A percentile compares a stretch with the other conserved stretches of the same genome.
Evolutionary conservation across 2,329 filamentous ascomycete species (phyloP).

Genomic region (Pseudohalonectria lignicola): DNA sequence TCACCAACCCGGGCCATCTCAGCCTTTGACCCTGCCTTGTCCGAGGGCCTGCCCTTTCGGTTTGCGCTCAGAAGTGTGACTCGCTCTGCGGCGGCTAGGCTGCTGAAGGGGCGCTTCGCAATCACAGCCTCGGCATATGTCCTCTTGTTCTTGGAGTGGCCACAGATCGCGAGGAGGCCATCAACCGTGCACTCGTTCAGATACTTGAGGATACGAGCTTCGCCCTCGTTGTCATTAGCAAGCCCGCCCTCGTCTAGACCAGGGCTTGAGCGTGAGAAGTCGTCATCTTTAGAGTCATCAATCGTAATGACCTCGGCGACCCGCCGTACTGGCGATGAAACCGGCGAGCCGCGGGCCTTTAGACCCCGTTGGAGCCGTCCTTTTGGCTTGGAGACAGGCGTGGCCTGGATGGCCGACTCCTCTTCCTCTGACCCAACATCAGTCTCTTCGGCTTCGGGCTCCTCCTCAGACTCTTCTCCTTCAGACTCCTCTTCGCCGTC

Average conservation of each 20-base stretch:
- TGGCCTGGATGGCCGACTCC: not conserved
- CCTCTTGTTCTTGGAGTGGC: constrained; percentile 51
- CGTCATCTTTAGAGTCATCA: constrained; percentile 20
- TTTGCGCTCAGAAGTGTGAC: constrained; percentile 41
- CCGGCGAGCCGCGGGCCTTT: constrained; percentile 4
- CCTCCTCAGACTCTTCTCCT: too few relatives aligned
- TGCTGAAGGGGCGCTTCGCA: constrained; percentile 61
- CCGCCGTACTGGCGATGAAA: not conserved
- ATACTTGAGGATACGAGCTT: constrained; percentile 54
- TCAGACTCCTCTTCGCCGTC: too few relatives aligned
- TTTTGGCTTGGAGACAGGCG: constrained; percentile 4
- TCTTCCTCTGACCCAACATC: not conserved
- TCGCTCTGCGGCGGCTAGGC: constrained; percentile 52
- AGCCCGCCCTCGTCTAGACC: constrained; percentile 24
- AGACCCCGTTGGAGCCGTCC: constrained; percentile 17
- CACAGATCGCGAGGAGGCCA: constrained; percentile 67
- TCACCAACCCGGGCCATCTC: constrained; percentile 39
- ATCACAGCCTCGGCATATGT: constrained; percentile 60
- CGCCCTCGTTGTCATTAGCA: constrained; percentile 27
- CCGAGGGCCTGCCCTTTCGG: constrained; percentile 6
- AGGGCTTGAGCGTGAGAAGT: constrained; percentile 4
- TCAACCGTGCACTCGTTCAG: constrained; percentile 70
- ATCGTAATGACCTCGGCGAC: constrained; percentile 4
- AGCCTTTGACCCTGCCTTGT: too few relatives aligned
- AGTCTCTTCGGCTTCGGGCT: too few relatives aligned